Evolutionary conservation across 2,329 filamentous ascomycete species (phyloP).

Genomic region (Aspergillus transmontanensis): DNA sequence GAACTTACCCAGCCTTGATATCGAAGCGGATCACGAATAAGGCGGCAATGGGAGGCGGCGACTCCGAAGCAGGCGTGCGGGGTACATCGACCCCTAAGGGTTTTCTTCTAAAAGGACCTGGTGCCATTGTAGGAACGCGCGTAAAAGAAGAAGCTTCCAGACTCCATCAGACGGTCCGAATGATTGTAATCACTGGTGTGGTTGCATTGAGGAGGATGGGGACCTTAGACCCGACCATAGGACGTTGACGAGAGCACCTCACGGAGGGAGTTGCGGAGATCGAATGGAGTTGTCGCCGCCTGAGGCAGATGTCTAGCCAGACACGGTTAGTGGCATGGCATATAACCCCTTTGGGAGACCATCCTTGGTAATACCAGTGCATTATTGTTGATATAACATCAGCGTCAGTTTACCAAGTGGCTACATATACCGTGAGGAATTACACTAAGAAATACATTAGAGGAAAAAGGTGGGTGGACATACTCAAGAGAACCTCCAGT

Average conservation of each 20-base stretch:
- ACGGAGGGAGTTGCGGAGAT: conserved; percentile 10
- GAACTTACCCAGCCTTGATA: conserved; percentile 79
- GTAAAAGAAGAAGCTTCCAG: conserved; percentile 12
- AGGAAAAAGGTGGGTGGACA: neutral
- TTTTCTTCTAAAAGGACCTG: conserved; percentile 31
- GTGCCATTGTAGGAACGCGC: conserved; percentile 30
- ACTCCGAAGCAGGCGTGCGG: conserved; percentile 33
- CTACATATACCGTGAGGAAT: neutral
- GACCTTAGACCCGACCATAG: conserved; percentile 7
- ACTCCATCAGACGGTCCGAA: conserved; percentile 26
- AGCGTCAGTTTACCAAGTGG: neutral
- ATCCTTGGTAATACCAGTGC: neutral
- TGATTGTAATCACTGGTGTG: conserved; percentile 9
- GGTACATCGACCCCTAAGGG: conserved; percentile 38
- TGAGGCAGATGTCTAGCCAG: conserved; percentile 14
- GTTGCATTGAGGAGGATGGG: conserved; percentile 16
- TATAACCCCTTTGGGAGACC: conserved; percentile 3
- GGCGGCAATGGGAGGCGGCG: conserved; percentile 64
- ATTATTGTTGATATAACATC: neutral
- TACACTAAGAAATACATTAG: neutral
- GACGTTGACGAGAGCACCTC: neutral
- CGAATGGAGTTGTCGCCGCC: conserved; percentile 10
- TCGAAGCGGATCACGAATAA: conserved; percentile 91
- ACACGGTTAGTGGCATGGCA: conserved; percentile 11
- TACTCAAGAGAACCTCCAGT: neutral